Evolutionary conservation across 1,284 basidiomycete species (phyloP), one percentile per base, ranked within the genome.

Genomic region (Naganishia cerealis): DNA sequence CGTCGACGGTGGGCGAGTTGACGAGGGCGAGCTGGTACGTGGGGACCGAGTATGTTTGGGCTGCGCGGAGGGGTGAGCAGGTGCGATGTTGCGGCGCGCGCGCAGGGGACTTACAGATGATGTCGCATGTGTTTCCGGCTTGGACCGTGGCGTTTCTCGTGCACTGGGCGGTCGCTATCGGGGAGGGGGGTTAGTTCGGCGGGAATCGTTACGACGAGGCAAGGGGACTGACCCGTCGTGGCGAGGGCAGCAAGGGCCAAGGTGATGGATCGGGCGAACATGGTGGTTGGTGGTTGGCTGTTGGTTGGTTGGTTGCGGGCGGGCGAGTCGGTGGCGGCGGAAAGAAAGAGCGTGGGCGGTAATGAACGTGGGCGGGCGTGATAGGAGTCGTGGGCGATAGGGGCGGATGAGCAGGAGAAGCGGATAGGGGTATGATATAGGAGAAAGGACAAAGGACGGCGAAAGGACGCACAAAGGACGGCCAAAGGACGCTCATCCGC

Each of bases 1-100:
- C 75, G 70, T 79, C 74, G 69, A 81, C 76, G 55, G 71, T 68
- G 53, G 75, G 75, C 61, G 78, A 75, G 77, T 81, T 81, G 58
- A 78, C 76, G 66, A 80, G 74, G 52, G 81, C 80, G 69, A 82
- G 76, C 73, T 82, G 81, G 76, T 79, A 82, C 24, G 81, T 82
- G 46, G 80, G 79, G 68, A 78, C 78, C 50, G 76, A 75, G 74
- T 79, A 79, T 70, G 75, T 72, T 68, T 72, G 72, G 55, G 80
- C 80, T 81, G 71, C 9, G 36, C 6, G 63, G 13, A 15, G 15
- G n/a, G 24, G 16, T 18, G 6, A 39, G 21, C 10, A 21, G 50
- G 21, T 24, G 26, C 9, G 50, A n/a, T 13, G 15, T 12, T 21
- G 46, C 9, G 46, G 9, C n/a, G 21, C 4, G n/a, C n/a, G 8